phyloP scores from a whole-genome alignment of 2,329 filamentous ascomycete species.

The Byssochlamys sp. region DNA sequence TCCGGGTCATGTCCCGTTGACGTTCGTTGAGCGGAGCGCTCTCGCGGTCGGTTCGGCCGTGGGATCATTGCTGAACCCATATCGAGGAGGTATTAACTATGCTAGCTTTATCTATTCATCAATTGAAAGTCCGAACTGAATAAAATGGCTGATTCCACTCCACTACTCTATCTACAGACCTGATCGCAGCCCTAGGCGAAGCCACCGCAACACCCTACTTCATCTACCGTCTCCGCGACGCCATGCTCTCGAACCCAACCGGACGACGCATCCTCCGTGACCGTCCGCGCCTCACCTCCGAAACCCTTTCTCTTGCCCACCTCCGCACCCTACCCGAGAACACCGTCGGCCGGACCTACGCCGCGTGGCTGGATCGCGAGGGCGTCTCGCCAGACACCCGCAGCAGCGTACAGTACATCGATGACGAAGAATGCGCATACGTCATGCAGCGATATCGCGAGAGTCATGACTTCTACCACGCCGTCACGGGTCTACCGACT shows the following conservation, averaged over 20 bases:
- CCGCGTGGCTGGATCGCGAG: constrained; percentile 84
- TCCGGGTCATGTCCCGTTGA: constrained; percentile 84
- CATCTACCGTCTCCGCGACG: constrained; percentile 78
- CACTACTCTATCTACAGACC: constrained; percentile 47
- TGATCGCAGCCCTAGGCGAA: constrained; percentile 90
- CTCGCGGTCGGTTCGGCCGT: constrained; percentile 56
- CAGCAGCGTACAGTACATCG: constrained; percentile 73
- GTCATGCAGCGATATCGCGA: constrained; percentile 97
- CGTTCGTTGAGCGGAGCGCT: constrained; percentile 61
- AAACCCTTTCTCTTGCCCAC: constrained; percentile 55
- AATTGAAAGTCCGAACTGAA: background rate
- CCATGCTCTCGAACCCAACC: constrained; percentile 75
- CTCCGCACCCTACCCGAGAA: constrained; percentile 64
- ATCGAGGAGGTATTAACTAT: constrained; percentile 56
- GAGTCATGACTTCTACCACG: constrained; percentile 96
- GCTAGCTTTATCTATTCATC: background rate
- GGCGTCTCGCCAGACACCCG: constrained; percentile 88
- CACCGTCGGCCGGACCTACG: constrained; percentile 73
- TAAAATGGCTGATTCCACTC: constrained; percentile 1
- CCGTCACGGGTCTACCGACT: constrained; percentile 78
- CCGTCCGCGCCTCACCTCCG: constrained; percentile 75
- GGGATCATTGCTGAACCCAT: constrained; percentile 59
- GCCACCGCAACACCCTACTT: constrained; percentile 91
- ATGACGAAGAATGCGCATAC: constrained; percentile 91
- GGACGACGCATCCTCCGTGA: constrained; percentile 86